Evolutionary conservation across 352 stramenopile species (phyloP), one percentile per base, ranked within the genome.

Genomic region (Saprolegnia diclina): DNA sequence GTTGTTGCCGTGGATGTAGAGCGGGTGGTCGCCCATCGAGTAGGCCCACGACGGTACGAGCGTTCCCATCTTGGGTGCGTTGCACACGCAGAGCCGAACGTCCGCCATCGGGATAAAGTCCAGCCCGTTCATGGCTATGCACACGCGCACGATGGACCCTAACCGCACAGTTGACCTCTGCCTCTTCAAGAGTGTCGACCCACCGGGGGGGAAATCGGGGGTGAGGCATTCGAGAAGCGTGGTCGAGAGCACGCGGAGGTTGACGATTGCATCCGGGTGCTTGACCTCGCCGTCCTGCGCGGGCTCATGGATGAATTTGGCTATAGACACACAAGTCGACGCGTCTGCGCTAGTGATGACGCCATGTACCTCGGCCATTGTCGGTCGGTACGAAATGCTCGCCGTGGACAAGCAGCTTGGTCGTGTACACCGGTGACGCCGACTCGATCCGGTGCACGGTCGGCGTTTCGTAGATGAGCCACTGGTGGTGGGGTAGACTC

Each of bases 191-290:
- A 57, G 32, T 14, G 38, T 14, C 38, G 38, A 14, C 14, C 14
- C 7, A 67, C 61, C 61, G 19, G 63, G 63, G n/a, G 63, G 63
- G n/a, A 69, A 69, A 62, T 69, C 63, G 21, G 63, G 63, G 9
- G 63, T 24, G 21, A 37, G 61, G 24, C 63, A 69, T 26, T 69
- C 63, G 29, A 69, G 24, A 6, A 61, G 53, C 48, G 54, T 61
- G 2, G 63, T 37, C 38, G 63, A 69, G 26, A 69, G 24, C 32
- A 69, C 35, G 11, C 42, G 54, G 13, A 69, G 35, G 18, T 18
- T 52, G 2, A 44, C 46, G 40, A 69, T 21, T 0, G 63, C 63
- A 32, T 69, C 63, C 10, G 46, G n/a, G 37, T n/a, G n/a, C 16
- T 69, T 48, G 7, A 22, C 16, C 18, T 68, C 63, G 18, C 40